Base-by-base conservation (phyloP, 192 early-diverging fungal genomes). In the Coemansia sp. region DNA sequence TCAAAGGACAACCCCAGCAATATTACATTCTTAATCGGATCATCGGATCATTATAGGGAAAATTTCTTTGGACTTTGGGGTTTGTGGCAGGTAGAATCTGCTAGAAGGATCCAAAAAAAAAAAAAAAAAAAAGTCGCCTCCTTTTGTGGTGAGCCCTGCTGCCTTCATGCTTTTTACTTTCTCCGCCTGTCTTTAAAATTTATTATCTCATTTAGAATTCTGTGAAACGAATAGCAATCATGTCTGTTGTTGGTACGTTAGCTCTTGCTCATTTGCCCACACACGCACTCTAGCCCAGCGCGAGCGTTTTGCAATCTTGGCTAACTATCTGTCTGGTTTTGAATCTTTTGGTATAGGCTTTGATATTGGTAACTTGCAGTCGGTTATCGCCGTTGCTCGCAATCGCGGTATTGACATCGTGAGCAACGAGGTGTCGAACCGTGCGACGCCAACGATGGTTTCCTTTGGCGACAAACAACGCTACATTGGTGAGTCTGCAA, bases 361-460 rank as follows among this genome's bases (percentile, higher is more conserved):
- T 80, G 96, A 98, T 84, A 88, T 98, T 76, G 96, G 96, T 67
- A 97, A 91, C 78, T 85, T 98, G 67, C 90, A 95, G 76, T 91
- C 93, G 70, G 90, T 95, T 66, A 93, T 98, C 64, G 95, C 96
- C 55, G 93, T 98, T 37, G 96, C 94, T 38, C 83, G 96, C 78
- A 98, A 98, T 84, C 90, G 93, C 62, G 96, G 96, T 76, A 97
- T 98, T 79, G 96, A 98, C 72, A 92, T 98, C 56, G 91, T 98
- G 65, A 84, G 83, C 61, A 98, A 98, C 76, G 96, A 98, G 84
- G 93, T 93, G 39, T 95, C 94, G 36, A 95, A 97, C 86, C 85
- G 96, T 60, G 88, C 91, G 37, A 98, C 96, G 15, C 96, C 91
- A 84, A 90, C 93, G 15, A 84, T 97, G 70, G 90, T 95, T 7